Evolutionary conservation across 2,329 filamentous ascomycete genomes (phyloP), one percentile per base, ranked within the genome.

Genomic region (Volutella citrinella): DNA sequence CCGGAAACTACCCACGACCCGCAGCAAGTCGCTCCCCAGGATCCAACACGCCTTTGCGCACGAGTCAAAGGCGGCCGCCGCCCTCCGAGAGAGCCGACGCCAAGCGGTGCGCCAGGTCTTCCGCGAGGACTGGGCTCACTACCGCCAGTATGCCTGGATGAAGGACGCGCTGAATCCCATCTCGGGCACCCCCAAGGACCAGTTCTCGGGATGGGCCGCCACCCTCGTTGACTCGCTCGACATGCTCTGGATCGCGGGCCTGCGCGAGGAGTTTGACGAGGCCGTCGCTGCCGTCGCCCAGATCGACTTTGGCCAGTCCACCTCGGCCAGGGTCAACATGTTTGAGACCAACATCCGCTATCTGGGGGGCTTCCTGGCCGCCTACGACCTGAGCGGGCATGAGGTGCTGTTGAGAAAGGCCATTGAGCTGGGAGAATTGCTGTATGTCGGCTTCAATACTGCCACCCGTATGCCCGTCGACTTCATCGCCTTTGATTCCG

Each of bases 231-330:
- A 83, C 49, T 60, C 69, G 1, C 63, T 82, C 31, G 78, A 82
- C 40, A 79, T 77, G 0, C 66, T 82, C 4, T 74, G 70, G 65
- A 80, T 83, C 27, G 79, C 82, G 76, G 76, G 59, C 7, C 55
- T 81, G 25, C 57, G 66, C 19, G 61, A 70, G 2, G 78, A 82
- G 19, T 81, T 82, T 44, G 58, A 69, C 30, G 55, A 68, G 14
- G 76, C 78, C 5, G 68, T 72, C 3, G 74, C 70, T 4, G 64
- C 72, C 4, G 57, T 56, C 16, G 54, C 56, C 13, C 65, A 65
- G 10, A 42, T 79, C 26, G 69, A 76, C 44, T 80, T 75, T 52
- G 69, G 65, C 1, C 66, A 63, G 1, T 72, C 69, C 1, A 46
- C 31, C 3, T 45, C 42, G 4, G 46, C 52, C 1, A 61, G 65